Evolutionary conservation across 2,329 filamentous ascomycete species (phyloP), one percentile per base, ranked within the genome.

Genomic region (Microsporum ferrugineum): DNA sequence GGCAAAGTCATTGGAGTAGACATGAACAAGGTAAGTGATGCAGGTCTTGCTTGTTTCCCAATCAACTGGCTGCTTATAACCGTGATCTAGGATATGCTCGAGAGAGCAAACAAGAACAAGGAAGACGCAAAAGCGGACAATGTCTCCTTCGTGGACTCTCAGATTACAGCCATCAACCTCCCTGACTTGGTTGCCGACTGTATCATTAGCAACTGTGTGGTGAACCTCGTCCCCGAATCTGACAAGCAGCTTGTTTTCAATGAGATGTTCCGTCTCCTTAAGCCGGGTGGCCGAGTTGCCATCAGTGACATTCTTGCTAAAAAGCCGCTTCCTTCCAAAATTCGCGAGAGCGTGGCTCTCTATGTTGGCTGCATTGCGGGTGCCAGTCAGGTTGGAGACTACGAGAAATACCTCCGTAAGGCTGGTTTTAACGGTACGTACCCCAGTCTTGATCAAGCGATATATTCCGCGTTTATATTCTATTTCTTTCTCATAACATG

Each of bases 171-270:
- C 2, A 78, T 84, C 23, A 71, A 76, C 0, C 70, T 85, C 0
- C 67, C 72, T 0, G 65, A 70, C 7, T 66, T 63, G 6, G 78
- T 68, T 14, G 79, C 77, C 17, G 77, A 85, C 69, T 80, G 80
- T 66, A 78, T 87, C 61, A 84, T 86, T 64, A 82, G 79, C 64
- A 87, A 87, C 71, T 87, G 84, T 62, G 82, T 84, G 31, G 72
- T 86, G 62, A 85, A 85, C 64, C 79, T 85, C 0, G 79, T 85
- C 0, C 82, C 81, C 0, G 68, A 71, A 6, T 61, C 63, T 0
- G 80, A 85, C 7, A 85, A 84, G 67, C 75, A 72, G 4, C 63
- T 73, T 0, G 82, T 79, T 0, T 86, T 87, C 63, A 66, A 71
- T 0, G 84, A 87, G 68, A 84, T 86, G 66, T 75, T 75, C 61